Percentiles rank a stretch among this genome's conserved stretches.
Conservation (phyloP, 495 filamentous ascomycete species). For the Podospora pseudoanserina region DNA sequence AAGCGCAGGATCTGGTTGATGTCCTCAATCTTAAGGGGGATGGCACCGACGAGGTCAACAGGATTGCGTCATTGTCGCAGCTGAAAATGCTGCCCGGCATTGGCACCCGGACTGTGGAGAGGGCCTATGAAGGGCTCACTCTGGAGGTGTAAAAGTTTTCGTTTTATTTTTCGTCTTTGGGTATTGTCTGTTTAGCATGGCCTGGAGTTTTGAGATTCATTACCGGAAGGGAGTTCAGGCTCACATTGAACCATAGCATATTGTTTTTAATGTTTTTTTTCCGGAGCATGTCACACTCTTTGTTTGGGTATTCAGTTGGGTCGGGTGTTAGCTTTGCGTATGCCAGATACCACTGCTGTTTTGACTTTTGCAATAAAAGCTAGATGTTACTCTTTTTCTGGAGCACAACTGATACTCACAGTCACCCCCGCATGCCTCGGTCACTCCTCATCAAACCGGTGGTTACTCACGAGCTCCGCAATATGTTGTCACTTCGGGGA, state of each 20-base stretch:
- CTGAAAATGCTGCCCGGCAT: conserved; percentile 56
- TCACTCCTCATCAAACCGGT: neutral
- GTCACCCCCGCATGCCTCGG: too few species aligned
- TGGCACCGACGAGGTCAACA: conserved; percentile 35
- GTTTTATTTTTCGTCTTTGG: neutral
- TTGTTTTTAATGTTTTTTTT: conserved; percentile 5
- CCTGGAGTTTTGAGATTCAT: conserved; percentile 6
- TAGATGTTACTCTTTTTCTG: neutral
- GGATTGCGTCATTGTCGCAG: conserved; percentile 48
- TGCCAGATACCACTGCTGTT: conserved; percentile 1
- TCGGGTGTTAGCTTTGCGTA: conserved; percentile 6
- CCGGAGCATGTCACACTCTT: neutral
- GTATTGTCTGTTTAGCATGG: neutral
- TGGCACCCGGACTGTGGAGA: conserved; percentile 57
- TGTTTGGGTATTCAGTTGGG: conserved; percentile 8
- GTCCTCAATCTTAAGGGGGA: conserved; percentile 48
- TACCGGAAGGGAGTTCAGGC: neutral
- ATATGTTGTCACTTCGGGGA: neutral
- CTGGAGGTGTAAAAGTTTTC: neutral
- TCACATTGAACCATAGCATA: neutral
- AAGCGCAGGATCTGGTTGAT: conserved; percentile 60
- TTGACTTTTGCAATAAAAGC: neutral
- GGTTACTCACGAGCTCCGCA: neutral
- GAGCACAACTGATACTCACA: too few species aligned
- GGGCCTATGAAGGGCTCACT: conserved; percentile 40